Percentiles rank a stretch among this genome's conserved stretches.
Conservation (phyloP, 176 grass and related monocot genomes). For the Secale cereale region DNA sequence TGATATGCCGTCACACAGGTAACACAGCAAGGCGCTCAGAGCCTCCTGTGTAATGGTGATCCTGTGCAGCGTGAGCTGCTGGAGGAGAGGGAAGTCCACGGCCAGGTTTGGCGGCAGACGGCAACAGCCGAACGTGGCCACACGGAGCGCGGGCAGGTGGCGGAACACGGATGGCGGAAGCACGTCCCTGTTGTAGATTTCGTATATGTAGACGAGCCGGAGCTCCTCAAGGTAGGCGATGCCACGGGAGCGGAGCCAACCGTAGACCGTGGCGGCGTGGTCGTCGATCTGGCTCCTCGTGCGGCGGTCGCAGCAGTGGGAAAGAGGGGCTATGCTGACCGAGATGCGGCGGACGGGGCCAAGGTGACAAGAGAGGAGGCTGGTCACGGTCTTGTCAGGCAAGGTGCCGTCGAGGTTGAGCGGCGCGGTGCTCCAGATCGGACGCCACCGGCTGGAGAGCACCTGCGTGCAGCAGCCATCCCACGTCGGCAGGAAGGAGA, state of each 20-base stretch:
- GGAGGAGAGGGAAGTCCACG: not conserved
- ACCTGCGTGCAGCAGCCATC: not conserved
- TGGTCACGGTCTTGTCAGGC: no score
- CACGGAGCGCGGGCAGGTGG: not conserved
- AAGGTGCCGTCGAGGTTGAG: no score
- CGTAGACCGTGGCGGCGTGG: not conserved
- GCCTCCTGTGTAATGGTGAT: not conserved
- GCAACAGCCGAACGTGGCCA: not conserved
- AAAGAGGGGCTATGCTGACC: no score
- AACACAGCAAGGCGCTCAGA: not conserved
- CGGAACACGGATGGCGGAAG: not conserved
- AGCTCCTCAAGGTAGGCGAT: not conserved
- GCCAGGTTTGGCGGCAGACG: not conserved
- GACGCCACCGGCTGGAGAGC: not conserved
- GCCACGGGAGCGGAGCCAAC: not conserved
- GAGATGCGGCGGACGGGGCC: no score
- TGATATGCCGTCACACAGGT: no score
- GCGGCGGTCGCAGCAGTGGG: no score
- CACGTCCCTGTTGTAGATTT: not conserved
- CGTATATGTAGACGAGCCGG: not conserved
- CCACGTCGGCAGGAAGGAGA: no score
- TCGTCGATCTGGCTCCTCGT: no score
- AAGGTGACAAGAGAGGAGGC: no score
- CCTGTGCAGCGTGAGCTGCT: not conserved
- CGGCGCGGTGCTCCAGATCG: no score